Conservation (phyloP, 1,284 basidiomycete genomes). For the Bothia castanella region DNA sequence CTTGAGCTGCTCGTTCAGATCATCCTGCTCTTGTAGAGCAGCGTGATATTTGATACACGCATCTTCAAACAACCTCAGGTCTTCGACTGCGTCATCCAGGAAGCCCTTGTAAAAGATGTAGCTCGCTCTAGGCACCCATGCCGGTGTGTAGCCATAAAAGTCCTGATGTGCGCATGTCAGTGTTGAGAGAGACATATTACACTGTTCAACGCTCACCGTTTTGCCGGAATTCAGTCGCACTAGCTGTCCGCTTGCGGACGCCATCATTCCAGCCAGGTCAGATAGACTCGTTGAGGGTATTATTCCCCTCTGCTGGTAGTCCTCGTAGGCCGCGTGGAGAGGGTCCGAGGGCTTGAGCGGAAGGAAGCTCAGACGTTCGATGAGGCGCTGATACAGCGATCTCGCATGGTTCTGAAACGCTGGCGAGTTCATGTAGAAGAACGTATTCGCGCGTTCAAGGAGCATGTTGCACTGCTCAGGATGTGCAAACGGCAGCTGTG, state of each 20-base stretch:
- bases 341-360: not conserved
- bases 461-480: not conserved
- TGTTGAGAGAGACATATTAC: not conserved
- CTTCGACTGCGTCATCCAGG: not conserved
- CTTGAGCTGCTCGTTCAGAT: not conserved
- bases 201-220: not conserved
- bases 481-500: not conserved
- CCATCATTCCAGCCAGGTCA: not conserved
- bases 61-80: not conserved
- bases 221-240: not conserved
- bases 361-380: not conserved
- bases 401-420: not conserved
- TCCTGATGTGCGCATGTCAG: not conserved
- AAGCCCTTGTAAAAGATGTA: not conserved
- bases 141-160: not conserved
- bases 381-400: not conserved
- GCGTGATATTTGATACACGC: not conserved
- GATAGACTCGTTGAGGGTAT: not conserved
- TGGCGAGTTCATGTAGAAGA: not conserved
- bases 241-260: not conserved
- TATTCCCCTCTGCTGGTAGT: not conserved
- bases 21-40: not conserved
- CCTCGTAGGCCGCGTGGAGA: not conserved
- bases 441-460: not conserved
- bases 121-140: not conserved